Percentiles rank a stretch among this genome's conserved stretches.
phyloP scores from a whole-genome alignment of 163 green algal species.

The Volvox carteri region DNA sequence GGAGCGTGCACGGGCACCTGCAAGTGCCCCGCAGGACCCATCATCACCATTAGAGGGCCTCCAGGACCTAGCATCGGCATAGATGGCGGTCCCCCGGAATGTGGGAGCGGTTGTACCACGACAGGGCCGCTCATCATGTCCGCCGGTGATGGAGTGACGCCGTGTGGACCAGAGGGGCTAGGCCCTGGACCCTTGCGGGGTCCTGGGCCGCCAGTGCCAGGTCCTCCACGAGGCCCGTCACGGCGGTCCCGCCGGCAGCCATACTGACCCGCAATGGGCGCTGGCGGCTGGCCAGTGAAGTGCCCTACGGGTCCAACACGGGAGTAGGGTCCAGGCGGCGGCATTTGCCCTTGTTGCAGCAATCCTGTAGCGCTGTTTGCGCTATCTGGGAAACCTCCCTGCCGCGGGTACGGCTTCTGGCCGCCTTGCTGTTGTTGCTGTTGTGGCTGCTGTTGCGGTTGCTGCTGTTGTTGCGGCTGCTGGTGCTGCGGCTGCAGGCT shows the following conservation, averaged over 20 bases:
- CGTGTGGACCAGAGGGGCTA: background rate
- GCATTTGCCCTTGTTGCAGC: background rate
- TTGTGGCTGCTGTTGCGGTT: background rate
- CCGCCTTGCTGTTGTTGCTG: slow-evolving; percentile 12
- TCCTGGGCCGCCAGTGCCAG: background rate
- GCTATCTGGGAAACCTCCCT: background rate
- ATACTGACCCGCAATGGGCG: background rate
- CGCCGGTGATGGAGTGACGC: background rate
- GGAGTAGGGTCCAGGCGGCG: background rate
- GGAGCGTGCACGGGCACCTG: background rate
- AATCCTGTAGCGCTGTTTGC: too few species aligned
- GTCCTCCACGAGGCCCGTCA: background rate
- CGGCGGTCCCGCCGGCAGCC: slow-evolving; percentile 29
- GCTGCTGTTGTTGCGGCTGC: slow-evolving; percentile 1
- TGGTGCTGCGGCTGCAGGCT: slow-evolving; percentile 1
- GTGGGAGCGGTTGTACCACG: slow-evolving; percentile 11
- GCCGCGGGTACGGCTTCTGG: background rate
- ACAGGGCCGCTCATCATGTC: slow-evolving; percentile 23
- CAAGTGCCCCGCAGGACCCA: slow-evolving; percentile 32
- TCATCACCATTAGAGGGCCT: slow-evolving; percentile 33
- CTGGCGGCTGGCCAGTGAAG: background rate
- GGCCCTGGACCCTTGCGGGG: background rate
- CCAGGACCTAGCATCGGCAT: slow-evolving; percentile 19
- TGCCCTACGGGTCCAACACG: background rate
- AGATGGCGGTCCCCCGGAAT: background rate